Base-by-base conservation (phyloP, 805 yeast species). In the Wickerhamomyces sydowiorum region DNA sequence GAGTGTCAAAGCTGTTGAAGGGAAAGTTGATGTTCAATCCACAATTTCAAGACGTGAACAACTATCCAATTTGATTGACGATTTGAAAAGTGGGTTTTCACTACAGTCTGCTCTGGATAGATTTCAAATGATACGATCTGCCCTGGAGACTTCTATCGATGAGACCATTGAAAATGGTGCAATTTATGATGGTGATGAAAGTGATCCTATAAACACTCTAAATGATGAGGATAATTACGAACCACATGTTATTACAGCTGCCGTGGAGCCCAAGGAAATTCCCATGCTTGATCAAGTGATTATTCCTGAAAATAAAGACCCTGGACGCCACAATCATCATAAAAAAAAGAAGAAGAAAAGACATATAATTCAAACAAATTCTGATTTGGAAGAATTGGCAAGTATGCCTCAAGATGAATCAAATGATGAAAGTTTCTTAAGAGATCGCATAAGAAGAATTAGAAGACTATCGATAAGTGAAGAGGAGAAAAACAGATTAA, bases 281-380 rank as follows among this genome's bases (percentile, higher is more conserved):
- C 81, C 82, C 1, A 60, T 75, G 36, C 57, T 75, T 13, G 72
- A 69, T 49, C 80, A 76, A 30, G 69, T 78, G 35, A 73, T 77
- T 20, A 64, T 70, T 29, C 82, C 82, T 3, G 64, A 57, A 48
- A 71, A 67, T 20, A 61, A 63, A 32, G 65, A 57, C 12, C 60
- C 64, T 4, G 29, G 32, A 12, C 25, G 40, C 12, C 30, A 25
- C 14, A 25, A 6, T 12, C 29, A 25, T 10, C 29, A 10, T 29
- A 19, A 32, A 12, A 19, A 32, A n/a, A 39, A 35, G 37, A 53
- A 52, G 38, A 38, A 42, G 29, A 40, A 21, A 19, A 46, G 40
- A 33, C 46, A 6, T 30, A 20, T 28, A 14, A 28, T 7, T 8
- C 24, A 23, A 6, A 31, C 34, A 4, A 31, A 47, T 18, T 38